Conservation (phyloP, 2,329 filamentous ascomycete species). For the Claviceps lovelessii region DNA sequence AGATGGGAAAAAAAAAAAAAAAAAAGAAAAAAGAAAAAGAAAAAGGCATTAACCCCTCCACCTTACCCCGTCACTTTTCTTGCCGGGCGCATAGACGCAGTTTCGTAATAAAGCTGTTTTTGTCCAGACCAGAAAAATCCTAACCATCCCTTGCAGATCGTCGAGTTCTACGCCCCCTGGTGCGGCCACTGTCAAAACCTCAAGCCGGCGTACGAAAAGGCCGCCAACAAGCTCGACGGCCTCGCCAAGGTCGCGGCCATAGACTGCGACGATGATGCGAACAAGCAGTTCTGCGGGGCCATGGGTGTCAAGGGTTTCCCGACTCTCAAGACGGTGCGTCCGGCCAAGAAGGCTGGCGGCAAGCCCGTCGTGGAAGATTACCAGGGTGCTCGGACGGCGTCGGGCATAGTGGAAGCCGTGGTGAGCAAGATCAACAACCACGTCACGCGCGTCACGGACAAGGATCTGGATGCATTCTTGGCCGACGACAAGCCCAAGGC, state of each 20-base stretch:
- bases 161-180: constrained; percentile 94
- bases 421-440: constrained; percentile 83
- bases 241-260: constrained; percentile 88
- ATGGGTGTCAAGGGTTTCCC: constrained; percentile 92
- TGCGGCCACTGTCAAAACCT: constrained; percentile 95
- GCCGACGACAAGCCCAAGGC: constrained; percentile 63
- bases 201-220: constrained; percentile 91
- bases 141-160: constrained; percentile 27
- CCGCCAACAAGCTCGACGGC: constrained; percentile 74
- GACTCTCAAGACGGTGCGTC: constrained; percentile 83
- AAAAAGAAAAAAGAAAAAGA: too few species aligned
- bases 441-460: constrained; percentile 68
- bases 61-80: too few species aligned
- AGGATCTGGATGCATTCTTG: constrained; percentile 64
- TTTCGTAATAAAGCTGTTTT: background rate
- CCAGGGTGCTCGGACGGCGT: constrained; percentile 67
- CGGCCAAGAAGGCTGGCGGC: constrained; percentile 60
- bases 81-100: background rate
- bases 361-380: constrained; percentile 84
- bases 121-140: background rate
- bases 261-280: constrained; percentile 85
- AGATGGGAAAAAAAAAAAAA: too few species aligned
- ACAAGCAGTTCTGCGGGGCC: constrained; percentile 72
- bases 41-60: too few species aligned
- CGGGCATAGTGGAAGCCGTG: constrained; percentile 74